Conservation (phyloP, 2,329 filamentous ascomycete genomes). For the Talaromyces sp. region DNA sequence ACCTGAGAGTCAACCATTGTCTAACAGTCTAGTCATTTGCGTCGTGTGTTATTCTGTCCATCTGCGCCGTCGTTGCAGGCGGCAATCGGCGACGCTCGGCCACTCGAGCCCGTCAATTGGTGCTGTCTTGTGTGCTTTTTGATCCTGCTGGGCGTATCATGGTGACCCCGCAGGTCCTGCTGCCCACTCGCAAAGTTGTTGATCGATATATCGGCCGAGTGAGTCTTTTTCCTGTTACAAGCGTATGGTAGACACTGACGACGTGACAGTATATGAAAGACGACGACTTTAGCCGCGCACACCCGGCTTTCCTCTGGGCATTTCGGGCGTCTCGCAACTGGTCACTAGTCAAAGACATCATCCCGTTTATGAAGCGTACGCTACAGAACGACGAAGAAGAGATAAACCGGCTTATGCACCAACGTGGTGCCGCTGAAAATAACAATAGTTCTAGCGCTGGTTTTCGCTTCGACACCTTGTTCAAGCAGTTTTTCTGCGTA, state of each 20-base stretch:
- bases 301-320: slow-evolving; percentile 82
- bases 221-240: slow-evolving; percentile 12
- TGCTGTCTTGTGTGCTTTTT: slow-evolving; percentile 40
- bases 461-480: slow-evolving; percentile 67
- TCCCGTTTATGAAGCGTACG: slow-evolving; percentile 68
- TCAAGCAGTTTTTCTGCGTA: slow-evolving; percentile 78
- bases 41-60: slow-evolving; percentile 57
- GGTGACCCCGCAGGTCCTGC: slow-evolving; percentile 40
- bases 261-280: slow-evolving; percentile 51
- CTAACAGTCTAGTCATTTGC: slow-evolving; percentile 49
- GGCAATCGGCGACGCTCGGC: slow-evolving; percentile 50
- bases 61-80: slow-evolving; percentile 50
- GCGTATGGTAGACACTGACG: slow-evolving; percentile 12
- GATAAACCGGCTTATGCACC: slow-evolving; percentile 45
- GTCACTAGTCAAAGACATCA: slow-evolving; percentile 60
- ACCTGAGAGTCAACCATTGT: background rate
- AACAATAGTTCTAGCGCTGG: slow-evolving; percentile 52
- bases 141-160: slow-evolving; percentile 40
- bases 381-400: slow-evolving; percentile 49
- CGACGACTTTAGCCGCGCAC: slow-evolving; percentile 69
- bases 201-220: slow-evolving; percentile 67
- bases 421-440: slow-evolving; percentile 30
- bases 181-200: slow-evolving; percentile 63
- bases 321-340: slow-evolving; percentile 77
- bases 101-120: slow-evolving; percentile 58